Percentiles rank a stretch among this genome's conserved stretches.
Evolutionary conservation across 2,329 filamentous ascomycete genomes (phyloP).

Genomic region (Colletotrichum tropicicola): DNA sequence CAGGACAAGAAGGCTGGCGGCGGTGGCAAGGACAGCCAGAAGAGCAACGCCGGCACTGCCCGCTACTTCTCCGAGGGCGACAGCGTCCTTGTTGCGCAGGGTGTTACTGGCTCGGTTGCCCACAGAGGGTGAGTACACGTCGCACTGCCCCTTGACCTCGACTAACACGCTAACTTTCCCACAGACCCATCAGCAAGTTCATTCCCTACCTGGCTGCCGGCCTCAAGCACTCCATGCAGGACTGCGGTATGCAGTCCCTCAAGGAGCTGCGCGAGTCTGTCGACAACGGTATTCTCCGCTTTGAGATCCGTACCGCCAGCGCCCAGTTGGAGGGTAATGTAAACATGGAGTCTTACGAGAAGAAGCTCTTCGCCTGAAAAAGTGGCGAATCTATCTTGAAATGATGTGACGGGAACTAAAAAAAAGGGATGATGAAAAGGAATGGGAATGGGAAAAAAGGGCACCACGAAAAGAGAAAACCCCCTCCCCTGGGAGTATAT

Average conservation of each 20-base stretch:
- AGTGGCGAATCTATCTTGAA: neutral
- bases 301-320: slow-evolving; percentile 93
- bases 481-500: neutral
- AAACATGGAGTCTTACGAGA: slow-evolving; percentile 98
- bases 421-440: slow-evolving; percentile 5
- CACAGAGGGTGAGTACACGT: slow-evolving; percentile 68
- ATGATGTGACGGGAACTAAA: slow-evolving; percentile 11
- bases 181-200: slow-evolving; percentile 87
- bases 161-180: slow-evolving; percentile 39
- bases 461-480: neutral
- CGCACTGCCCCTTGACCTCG: neutral
- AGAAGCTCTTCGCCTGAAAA: slow-evolving; percentile 93
- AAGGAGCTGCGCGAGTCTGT: slow-evolving; percentile 80
- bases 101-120: slow-evolving; percentile 87
- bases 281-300: slow-evolving; percentile 78
- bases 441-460: neutral
- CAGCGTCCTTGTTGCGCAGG: slow-evolving; percentile 93
- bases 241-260: slow-evolving; percentile 88
- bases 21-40: slow-evolving; percentile 76
- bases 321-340: slow-evolving; percentile 97
- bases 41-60: slow-evolving; percentile 93
- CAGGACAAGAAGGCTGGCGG: slow-evolving; percentile 95
- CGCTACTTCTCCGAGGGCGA: slow-evolving; percentile 99
- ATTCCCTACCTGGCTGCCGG: slow-evolving; percentile 95
- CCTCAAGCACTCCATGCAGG: slow-evolving; percentile 96